Conservation (phyloP, 179 eudicot genomes). For the Monotropa hypopitys region DNA sequence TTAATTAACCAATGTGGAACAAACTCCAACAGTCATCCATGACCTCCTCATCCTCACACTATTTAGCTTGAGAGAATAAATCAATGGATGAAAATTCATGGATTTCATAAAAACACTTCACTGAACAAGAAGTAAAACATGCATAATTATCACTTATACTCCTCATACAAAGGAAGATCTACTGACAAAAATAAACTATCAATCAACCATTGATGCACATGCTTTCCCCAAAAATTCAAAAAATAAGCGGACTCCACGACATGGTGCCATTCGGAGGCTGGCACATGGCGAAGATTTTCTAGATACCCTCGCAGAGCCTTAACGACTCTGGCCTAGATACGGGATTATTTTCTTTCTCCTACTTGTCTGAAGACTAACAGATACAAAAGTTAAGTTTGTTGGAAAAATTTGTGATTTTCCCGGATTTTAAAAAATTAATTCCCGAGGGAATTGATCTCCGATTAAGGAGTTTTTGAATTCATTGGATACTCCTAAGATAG, state of each 20-base stretch:
- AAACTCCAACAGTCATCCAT: no score
- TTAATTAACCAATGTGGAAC: no score
- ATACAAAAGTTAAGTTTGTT: background rate
- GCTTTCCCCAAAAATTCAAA: background rate
- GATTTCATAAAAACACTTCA: background rate
- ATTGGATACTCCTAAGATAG: no score
- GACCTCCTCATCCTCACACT: background rate
- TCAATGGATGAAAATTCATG: background rate
- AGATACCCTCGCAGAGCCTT: background rate
- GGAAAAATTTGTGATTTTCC: no score
- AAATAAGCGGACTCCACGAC: background rate
- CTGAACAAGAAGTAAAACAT: background rate
- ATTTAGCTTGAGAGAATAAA: background rate
- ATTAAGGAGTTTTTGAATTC: no score
- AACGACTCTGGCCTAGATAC: background rate
- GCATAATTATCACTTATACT: background rate
- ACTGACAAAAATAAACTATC: background rate
- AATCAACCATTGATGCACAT: background rate
- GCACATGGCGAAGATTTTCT: background rate
- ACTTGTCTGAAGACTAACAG: background rate
- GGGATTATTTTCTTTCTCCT: background rate
- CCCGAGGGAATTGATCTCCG: no score
- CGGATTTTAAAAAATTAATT: no score
- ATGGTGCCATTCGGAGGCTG: background rate
- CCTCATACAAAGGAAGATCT: background rate